These are phyloP conservation scores for Vishniacozyma victoriae DNA, from an alignment of 768 basidiomycete species.

Conservation along the genomic window DNA sequence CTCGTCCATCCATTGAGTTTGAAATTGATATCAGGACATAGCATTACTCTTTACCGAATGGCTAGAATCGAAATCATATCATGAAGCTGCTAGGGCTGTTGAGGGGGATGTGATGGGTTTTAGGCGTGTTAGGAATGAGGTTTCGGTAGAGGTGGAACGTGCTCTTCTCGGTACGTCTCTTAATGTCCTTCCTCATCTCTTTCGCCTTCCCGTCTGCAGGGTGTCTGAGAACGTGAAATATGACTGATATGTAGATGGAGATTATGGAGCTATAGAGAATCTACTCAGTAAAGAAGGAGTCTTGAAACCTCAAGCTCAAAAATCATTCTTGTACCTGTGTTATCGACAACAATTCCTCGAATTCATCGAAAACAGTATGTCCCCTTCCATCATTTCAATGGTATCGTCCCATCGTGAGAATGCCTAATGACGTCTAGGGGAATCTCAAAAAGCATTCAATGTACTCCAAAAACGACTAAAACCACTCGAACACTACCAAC, in stretches of 20 bases:
- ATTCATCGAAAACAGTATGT: slow-evolving; percentile 40
- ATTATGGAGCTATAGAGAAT: slow-evolving; percentile 35
- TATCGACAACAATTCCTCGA: slow-evolving; percentile 46
- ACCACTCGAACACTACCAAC: slow-evolving; percentile 46
- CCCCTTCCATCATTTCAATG: neutral
- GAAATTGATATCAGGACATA: too few species aligned
- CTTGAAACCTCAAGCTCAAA: slow-evolving; percentile 32
- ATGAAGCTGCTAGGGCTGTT: slow-evolving; percentile 11
- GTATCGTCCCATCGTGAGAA: neutral
- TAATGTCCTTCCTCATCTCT: too few species aligned
- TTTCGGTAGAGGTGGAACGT: slow-evolving; percentile 29
- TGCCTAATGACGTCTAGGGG: slow-evolving; percentile 13
- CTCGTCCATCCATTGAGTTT: too few species aligned
- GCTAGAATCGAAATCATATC: slow-evolving; percentile 19
- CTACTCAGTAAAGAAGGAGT: slow-evolving; percentile 28
- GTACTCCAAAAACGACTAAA: slow-evolving; percentile 43
- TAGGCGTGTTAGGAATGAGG: slow-evolving; percentile 11
- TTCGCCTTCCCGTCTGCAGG: neutral
- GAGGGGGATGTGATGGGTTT: slow-evolving; percentile 29
- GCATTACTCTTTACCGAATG: slow-evolving; percentile 35
- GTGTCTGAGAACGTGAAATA: neutral
- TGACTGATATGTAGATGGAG: slow-evolving; percentile 25
- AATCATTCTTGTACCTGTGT: slow-evolving; percentile 41
- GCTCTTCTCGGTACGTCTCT: slow-evolving; percentile 33
- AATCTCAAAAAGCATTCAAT: slow-evolving; percentile 44